Percentiles rank a stretch among this genome's conserved stretches.
phyloP scores from a whole-genome alignment of 306 rosid species.

The Nissolia schottii region DNA sequence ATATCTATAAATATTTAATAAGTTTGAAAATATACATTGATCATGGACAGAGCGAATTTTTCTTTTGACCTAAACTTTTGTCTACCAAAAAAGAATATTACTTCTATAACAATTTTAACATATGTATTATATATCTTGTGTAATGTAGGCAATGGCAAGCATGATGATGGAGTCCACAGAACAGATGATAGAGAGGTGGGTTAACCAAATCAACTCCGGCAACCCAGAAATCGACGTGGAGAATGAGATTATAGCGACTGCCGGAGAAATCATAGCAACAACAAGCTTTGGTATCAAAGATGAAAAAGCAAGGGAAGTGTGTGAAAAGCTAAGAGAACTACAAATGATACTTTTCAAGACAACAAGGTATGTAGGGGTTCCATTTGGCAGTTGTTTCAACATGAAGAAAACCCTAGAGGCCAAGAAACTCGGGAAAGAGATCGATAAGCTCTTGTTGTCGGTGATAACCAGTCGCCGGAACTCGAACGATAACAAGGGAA shows the following conservation, averaged over 20 bases:
- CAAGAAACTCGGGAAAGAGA: slow-evolving; percentile 58
- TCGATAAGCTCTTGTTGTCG: slow-evolving; percentile 40
- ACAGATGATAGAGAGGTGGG: slow-evolving; percentile 69
- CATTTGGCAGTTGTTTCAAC: slow-evolving; percentile 46
- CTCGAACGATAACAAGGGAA: not conserved
- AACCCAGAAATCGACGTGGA: slow-evolving; percentile 56
- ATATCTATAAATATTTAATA: too few relatives aligned
- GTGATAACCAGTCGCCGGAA: slow-evolving; percentile 36
- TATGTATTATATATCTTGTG: too few relatives aligned
- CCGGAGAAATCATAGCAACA: slow-evolving; percentile 77
- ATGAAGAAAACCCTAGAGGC: slow-evolving; percentile 50
- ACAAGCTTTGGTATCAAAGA: slow-evolving; percentile 70
- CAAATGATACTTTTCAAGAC: slow-evolving; percentile 64
- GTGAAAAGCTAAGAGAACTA: slow-evolving; percentile 48
- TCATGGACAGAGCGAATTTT: too few relatives aligned
- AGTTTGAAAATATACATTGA: too few relatives aligned
- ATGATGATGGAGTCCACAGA: slow-evolving; percentile 59
- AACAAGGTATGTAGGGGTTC: slow-evolving; percentile 74
- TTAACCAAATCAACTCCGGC: slow-evolving; percentile 38
- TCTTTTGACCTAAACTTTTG: too few relatives aligned
- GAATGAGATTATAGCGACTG: slow-evolving; percentile 44
- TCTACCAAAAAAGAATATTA: too few relatives aligned
- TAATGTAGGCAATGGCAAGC: slow-evolving; percentile 53
- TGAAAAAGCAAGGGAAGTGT: slow-evolving; percentile 40
- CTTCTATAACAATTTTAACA: too few relatives aligned